These are phyloP conservation scores for Hypoxylon sp. DNA, from an alignment of 2,329 filamentous ascomycete genomes.

Conservation along the genomic window DNA sequence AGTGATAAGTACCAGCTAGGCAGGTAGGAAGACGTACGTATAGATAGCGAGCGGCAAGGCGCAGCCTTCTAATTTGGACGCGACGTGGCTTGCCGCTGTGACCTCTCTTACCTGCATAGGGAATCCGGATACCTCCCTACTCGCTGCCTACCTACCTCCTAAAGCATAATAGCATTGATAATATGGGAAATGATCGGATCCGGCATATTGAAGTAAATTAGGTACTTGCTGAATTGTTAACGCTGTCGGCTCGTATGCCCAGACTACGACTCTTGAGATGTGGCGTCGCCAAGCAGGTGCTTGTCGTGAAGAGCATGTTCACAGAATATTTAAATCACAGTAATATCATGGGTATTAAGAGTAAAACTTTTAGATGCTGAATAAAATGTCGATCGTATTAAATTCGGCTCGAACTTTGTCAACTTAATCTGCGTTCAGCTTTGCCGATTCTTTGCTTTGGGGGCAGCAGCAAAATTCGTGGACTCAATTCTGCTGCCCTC, in stretches of 20 bases:
- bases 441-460: conserved; percentile 34
- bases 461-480: conserved; percentile 22
- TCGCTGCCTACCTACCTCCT: not conserved
- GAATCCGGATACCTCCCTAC: conserved; percentile 6
- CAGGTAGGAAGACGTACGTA: conserved; percentile 6
- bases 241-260: conserved; percentile 17
- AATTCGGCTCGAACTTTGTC: conserved; percentile 41
- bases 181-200: conserved; percentile 7
- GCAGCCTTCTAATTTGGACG: conserved; percentile 25
- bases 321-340: conserved; percentile 5
- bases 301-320: not conserved
- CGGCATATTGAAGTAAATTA: conserved; percentile 7
- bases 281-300: conserved; percentile 10
- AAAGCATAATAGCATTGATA: conserved; percentile 1
- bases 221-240: conserved; percentile 13
- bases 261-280: conserved; percentile 7
- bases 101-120: conserved; percentile 25
- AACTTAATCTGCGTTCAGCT: conserved; percentile 42
- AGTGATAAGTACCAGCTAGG: conserved; percentile 16
- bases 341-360: conserved; percentile 7
- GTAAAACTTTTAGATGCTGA: not conserved
- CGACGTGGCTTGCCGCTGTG: conserved; percentile 36
- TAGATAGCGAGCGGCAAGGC: conserved; percentile 24
- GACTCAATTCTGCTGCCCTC: conserved; percentile 28
- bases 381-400: conserved; percentile 34